Conservation (phyloP, 1,139 yeast species). For the Yamadazyma triangularis region DNA sequence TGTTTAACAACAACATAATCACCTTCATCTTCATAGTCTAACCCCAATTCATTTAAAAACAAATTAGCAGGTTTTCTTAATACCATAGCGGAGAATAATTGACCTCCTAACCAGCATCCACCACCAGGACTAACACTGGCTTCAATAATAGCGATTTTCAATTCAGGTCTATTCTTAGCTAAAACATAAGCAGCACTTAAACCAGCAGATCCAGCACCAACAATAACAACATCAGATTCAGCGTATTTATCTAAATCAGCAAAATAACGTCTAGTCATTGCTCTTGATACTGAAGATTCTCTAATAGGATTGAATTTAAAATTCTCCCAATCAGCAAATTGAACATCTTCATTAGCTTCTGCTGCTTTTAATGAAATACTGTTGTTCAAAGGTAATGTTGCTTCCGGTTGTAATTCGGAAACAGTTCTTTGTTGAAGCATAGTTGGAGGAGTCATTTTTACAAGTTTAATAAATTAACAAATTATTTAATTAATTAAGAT, state of each 20-base stretch:
- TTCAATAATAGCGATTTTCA: slow-evolving; percentile 71
- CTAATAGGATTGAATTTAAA: slow-evolving; percentile 71
- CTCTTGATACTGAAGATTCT: slow-evolving; percentile 78
- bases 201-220: slow-evolving; percentile 81
- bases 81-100: slow-evolving; percentile 73
- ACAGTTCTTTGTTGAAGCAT: slow-evolving; percentile 1
- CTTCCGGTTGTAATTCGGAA: no score
- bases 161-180: slow-evolving; percentile 72
- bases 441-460: neutral
- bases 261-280: slow-evolving; percentile 76
- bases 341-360: slow-evolving; percentile 12
- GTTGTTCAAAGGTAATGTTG: neutral
- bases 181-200: slow-evolving; percentile 69
- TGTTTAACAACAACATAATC: slow-evolving; percentile 78
- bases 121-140: slow-evolving; percentile 78
- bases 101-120: slow-evolving; percentile 82
- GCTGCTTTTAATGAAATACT: slow-evolving; percentile 1
- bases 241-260: slow-evolving; percentile 70
- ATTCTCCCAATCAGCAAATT: slow-evolving; percentile 57
- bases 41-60: slow-evolving; percentile 60
- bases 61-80: slow-evolving; percentile 73
- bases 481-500: no score
- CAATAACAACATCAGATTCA: slow-evolving; percentile 69
- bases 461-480: no score
- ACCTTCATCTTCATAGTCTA: slow-evolving; percentile 75